A percentile compares a stretch with the other conserved stretches of the same genome.
Evolutionary conservation across 257 asterid species (phyloP).

Genomic region (Solanum tarapatanum): DNA sequence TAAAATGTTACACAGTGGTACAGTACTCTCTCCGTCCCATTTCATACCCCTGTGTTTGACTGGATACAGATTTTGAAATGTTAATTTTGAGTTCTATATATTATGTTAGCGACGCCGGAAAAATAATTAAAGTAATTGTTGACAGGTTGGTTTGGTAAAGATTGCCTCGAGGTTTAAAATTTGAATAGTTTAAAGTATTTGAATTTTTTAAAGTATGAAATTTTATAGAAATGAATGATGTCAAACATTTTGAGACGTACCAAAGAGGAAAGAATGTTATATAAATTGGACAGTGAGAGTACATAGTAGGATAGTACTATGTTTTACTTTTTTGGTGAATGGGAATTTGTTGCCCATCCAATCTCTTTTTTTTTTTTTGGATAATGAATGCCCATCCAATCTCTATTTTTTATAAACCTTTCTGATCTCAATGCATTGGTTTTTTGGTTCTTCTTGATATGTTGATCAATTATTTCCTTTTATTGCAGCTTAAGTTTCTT

Average conservation of each 20-base stretch:
- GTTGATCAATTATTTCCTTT: background rate
- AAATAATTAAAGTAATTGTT: background rate
- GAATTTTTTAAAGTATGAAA: background rate
- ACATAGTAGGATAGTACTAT: background rate
- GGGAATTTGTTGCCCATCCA: background rate
- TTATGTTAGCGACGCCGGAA: background rate
- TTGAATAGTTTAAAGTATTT: background rate
- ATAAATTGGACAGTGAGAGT: background rate
- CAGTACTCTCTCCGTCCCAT: background rate
- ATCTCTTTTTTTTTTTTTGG: background rate
- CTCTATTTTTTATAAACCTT: background rate
- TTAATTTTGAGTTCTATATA: background rate
- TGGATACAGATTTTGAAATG: background rate
- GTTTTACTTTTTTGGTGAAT: background rate
- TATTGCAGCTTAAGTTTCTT: constrained; percentile 46
- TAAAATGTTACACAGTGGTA: background rate
- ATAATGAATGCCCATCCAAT: background rate
- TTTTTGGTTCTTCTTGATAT: background rate
- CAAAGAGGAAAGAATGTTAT: background rate
- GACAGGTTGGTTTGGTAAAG: background rate
- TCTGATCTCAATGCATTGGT: background rate
- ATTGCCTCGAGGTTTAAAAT: background rate
- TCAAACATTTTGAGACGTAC: background rate
- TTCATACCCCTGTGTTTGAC: background rate
- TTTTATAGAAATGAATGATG: background rate